Evolutionary conservation across 2,329 filamentous ascomycete genomes (phyloP), one percentile per base, ranked within the genome.

Genomic region (Pochonia chlamydosporia): DNA sequence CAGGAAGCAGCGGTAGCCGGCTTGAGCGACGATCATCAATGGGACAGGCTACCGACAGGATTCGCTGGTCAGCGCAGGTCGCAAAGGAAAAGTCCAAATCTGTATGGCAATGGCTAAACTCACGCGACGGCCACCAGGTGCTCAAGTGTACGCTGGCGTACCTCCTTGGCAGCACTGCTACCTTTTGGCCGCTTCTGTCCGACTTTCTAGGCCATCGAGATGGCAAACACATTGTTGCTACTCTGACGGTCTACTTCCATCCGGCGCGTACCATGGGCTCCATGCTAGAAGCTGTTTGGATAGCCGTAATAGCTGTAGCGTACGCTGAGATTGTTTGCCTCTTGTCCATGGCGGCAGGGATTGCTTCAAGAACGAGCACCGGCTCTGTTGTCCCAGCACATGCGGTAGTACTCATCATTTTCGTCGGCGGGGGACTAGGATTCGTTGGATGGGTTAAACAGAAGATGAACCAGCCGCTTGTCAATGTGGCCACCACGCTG

Each of bases 211-310:
- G 92, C 10, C 76, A 84, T 53, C 86, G 90, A 60, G 91, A 96
- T 67, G 89, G 89, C 43, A 96, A 96, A 62, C 92, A 96, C 66
- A 84, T 96, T 60, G 89, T 96, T 44, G 90, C 90, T 26, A 96
- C 92, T 2, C 82, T 96, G 49, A 95, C 89, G 1, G 91, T 96
- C 10, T 97, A 96, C 61, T 97, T 96, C 59, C 90, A 96, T 63
- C 90, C 92, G 4, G 88, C 89, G 5, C 78, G 92, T 49, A 89
- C 89, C 16, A 80, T 84, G 23, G 92, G 92, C 1, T 93, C 87
- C 54, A 96, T 96, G 89, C 78, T 89, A 49, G 88, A 96, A 66
- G 91, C 90, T 3, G 79, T 85, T 10, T 68, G 91, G 28, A 82
- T 93, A 49, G 88, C 89, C 5, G 68, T 87, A 31, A 73, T 86